Base-by-base conservation (phyloP, 805 yeast genomes). In the Sugiyamaella lignohabitans region DNA sequence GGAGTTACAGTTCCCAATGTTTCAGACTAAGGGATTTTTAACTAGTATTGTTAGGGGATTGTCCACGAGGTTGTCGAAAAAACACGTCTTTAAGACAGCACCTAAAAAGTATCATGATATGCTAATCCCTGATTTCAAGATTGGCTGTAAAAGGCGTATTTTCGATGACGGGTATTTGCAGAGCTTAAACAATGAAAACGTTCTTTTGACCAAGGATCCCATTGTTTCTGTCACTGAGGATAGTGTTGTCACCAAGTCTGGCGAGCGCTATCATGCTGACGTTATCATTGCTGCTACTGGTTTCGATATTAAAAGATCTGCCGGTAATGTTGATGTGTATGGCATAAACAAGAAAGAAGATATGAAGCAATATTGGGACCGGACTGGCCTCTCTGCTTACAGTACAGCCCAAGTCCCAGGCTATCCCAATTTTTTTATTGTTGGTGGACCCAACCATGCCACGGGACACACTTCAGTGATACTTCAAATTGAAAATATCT, bases 361-460 rank as follows among this genome's bases (percentile, higher is more conserved):
- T 10, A 22, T 29, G 2, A 34, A 43, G 10, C 52, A 49, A 30
- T 53, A 53, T 55, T 22, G 49, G 30, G 53, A 49, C 19, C 43
- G 53, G 3, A 46, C 46, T 17, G 57, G 53, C 3, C 46, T 53
- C 5, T 51, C 51, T 18, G 57, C 56, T 5, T 53, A 53, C 32
- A 37, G 37, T 36, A 54, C 55, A n/a, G 21, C 51, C n/a, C 39
- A 36, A 24, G 53, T 53, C 1, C 43, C 52, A 11, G 57, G 55
- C 14, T 53, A 51, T 45, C 57, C 57, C 5, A 53, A 53, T 40
- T 52, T 52, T 47, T 53, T 49, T 4, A 46, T 53, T 17, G 43
- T 53, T 22, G 46, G 46, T 38, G 57, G 57, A 10, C 57, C 57
- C 1, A 53, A 53, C 30, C 40, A 55, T 6, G 48, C 49, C 43